Percentiles rank a stretch among this genome's conserved stretches.
These are phyloP conservation scores for Teratosphaeria epicoccoides DNA, from an alignment of 2,329 filamentous ascomycete genomes.

Conservation along the genomic window DNA sequence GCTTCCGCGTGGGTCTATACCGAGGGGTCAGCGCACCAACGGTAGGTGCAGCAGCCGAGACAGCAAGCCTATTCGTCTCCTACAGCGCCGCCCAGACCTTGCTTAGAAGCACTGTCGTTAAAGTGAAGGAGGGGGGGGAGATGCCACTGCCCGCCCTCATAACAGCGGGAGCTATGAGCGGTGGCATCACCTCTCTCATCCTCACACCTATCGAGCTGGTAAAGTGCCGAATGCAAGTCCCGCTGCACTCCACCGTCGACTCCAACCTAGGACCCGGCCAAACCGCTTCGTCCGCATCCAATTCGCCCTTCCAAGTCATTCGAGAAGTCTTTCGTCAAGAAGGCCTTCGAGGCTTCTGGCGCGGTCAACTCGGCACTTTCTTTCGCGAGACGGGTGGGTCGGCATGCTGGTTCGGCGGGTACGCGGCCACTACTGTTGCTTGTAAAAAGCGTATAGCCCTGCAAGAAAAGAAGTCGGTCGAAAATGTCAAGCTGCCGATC, in stretches of 20 bases:
- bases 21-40: constrained; percentile 87
- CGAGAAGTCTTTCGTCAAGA: constrained; percentile 70
- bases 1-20: constrained; percentile 65
- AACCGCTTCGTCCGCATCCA: constrained; percentile 4
- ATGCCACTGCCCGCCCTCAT: constrained; percentile 68
- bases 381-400: constrained; percentile 89
- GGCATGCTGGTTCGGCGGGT: constrained; percentile 89
- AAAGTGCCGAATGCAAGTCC: constrained; percentile 97
- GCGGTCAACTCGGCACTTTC: constrained; percentile 83
- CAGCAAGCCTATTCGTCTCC: constrained; percentile 84
- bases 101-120: constrained; percentile 55
- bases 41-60: constrained; percentile 83
- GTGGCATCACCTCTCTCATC: constrained; percentile 78
- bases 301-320: constrained; percentile 57
- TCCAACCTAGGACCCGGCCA: constrained; percentile 10
- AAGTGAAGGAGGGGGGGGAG: constrained; percentile 33
- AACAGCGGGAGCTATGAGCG: constrained; percentile 73
- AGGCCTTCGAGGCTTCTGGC: constrained; percentile 82
- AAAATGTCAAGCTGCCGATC: constrained; percentile 50
- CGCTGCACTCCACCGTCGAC: constrained; percentile 28
- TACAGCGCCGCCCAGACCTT: constrained; percentile 53
- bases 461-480: constrained; percentile 17
- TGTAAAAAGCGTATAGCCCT: constrained; percentile 42
- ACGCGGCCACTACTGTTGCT: constrained; percentile 66
- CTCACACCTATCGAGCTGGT: constrained; percentile 93